phyloP scores from a whole-genome alignment of 1,284 basidiomycete species.

The Cryptococcus maquisensis region DNA sequence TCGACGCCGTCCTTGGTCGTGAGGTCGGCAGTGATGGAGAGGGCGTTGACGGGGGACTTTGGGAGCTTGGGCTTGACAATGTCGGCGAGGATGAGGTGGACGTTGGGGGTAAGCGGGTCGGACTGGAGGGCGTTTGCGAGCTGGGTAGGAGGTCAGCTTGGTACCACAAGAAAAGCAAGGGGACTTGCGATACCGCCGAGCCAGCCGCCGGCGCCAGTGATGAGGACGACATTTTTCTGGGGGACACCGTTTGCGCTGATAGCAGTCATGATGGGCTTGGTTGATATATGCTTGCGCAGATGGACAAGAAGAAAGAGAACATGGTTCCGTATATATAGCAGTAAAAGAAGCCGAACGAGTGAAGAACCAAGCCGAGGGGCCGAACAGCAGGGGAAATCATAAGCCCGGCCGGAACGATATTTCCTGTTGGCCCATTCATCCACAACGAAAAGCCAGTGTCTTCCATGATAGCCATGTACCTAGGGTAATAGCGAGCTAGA shows the following conservation, averaged over 20 bases:
- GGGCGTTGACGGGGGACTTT: conserved; percentile 39
- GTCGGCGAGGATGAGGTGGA: conserved; percentile 45
- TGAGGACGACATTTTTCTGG: conserved; percentile 32
- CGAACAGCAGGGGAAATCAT: too few species aligned
- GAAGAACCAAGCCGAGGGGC: too few species aligned
- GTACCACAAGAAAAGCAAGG: not conserved
- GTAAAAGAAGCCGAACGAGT: too few species aligned
- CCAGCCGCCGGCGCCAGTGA: conserved; percentile 45
- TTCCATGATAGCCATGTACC: too few species aligned
- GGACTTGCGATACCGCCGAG: conserved; percentile 38
- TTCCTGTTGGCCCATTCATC: too few species aligned
- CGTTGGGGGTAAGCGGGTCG: conserved; percentile 40
- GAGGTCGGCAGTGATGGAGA: conserved; percentile 55
- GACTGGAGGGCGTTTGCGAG: conserved; percentile 37
- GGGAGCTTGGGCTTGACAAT: conserved; percentile 54
- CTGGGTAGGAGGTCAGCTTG: conserved; percentile 8
- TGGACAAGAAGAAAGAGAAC: not conserved
- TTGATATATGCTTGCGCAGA: not conserved
- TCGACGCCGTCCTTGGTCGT: conserved; percentile 52
- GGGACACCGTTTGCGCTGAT: conserved; percentile 6
- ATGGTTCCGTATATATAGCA: not conserved
- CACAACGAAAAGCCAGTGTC: too few species aligned
- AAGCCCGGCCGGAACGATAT: too few species aligned
- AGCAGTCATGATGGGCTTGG: conserved; percentile 2
- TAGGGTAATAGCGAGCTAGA: too few species aligned